Percentiles rank a stretch among this genome's conserved stretches.
These are phyloP conservation scores for Xylariaceae sp. DNA, from an alignment of 2,329 filamentous ascomycete species.

Conservation along the genomic window DNA sequence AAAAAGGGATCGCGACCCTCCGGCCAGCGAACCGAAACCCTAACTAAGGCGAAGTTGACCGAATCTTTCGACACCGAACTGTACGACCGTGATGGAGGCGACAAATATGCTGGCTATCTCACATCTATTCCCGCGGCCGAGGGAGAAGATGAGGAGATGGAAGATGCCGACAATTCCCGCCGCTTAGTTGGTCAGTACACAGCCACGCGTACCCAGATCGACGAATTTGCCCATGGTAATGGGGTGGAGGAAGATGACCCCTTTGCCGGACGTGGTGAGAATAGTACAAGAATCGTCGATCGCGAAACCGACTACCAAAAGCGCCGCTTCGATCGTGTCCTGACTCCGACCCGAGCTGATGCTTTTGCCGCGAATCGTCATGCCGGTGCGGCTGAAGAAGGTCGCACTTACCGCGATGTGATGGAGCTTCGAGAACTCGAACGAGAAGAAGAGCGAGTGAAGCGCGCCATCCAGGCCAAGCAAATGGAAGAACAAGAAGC, in stretches of 20 bases:
- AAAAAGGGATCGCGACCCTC: conserved; percentile 84
- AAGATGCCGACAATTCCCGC: conserved; percentile 73
- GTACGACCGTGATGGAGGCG: conserved; percentile 78
- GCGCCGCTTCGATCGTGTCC: conserved; percentile 84
- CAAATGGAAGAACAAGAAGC: conserved; percentile 65
- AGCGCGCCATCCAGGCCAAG: conserved; percentile 79
- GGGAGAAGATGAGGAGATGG: conserved; percentile 80
- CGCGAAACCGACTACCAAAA: conserved; percentile 98
- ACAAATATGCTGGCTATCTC: conserved; percentile 90
- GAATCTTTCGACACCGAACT: conserved; percentile 88
- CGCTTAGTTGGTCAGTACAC: conserved; percentile 95
- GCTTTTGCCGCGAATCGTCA: conserved; percentile 81
- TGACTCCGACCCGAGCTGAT: conserved; percentile 86
- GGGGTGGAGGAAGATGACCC: conserved; percentile 94
- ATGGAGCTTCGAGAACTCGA: conserved; percentile 93
- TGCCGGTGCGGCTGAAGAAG: conserved; percentile 71
- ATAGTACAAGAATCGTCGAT: conserved; percentile 87
- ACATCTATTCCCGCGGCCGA: conserved; percentile 83
- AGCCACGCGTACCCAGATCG: conserved; percentile 87
- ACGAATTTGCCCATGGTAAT: conserved; percentile 86
- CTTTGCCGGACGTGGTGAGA: conserved; percentile 80
- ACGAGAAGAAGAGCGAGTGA: conserved; percentile 89
- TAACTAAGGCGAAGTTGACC: conserved; percentile 89
- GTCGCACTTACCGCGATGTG: conserved; percentile 83
- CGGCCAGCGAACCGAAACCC: conserved; percentile 81